Evolutionary conservation across 23 red algal species (phyloP).

Genomic region (Cyanidium caldarium): DNA sequence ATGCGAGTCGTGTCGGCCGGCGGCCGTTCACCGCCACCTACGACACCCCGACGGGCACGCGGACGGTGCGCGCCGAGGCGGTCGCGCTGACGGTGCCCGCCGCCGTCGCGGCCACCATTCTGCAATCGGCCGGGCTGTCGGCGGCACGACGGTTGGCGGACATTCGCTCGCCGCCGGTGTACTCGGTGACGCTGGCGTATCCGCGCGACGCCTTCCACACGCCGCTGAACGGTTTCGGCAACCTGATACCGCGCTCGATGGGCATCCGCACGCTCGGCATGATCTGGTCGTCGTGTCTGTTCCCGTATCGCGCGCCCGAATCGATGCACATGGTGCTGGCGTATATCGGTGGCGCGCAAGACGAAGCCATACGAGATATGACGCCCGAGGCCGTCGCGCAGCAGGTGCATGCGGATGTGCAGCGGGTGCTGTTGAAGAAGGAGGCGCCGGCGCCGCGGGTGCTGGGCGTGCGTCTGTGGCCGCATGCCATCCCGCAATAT

Average conservation of each 20-base stretch:
- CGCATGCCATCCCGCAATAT: conserved; percentile 83
- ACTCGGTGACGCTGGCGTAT: conserved; percentile 71
- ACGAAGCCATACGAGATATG: conserved; percentile 34
- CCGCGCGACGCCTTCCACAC: conserved; percentile 28
- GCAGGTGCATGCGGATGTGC: conserved; percentile 51
- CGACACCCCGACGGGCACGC: conserved; percentile 21
- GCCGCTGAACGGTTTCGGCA: conserved; percentile 72
- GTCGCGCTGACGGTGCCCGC: conserved; percentile 70
- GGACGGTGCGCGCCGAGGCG: conserved; percentile 25
- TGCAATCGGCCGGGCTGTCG: conserved; percentile 15
- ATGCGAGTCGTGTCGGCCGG: not conserved
- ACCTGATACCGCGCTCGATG: conserved; percentile 70
- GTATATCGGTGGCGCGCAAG: conserved; percentile 85
- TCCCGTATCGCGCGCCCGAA: conserved; percentile 64
- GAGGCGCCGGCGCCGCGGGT: conserved; percentile 34
- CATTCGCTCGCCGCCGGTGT: conserved; percentile 59
- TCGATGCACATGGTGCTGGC: conserved; percentile 60
- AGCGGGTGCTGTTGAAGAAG: conserved; percentile 40
- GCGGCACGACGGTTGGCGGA: conserved; percentile 16
- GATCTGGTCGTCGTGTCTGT: conserved; percentile 83
- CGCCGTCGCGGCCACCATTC: conserved; percentile 16
- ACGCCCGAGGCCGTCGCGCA: conserved; percentile 40
- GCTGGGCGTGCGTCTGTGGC: conserved; percentile 56
- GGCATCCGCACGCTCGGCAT: conserved; percentile 78
- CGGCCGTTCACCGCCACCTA: conserved; percentile 17